phyloP scores from a whole-genome alignment of 352 stramenopile species.

The Globisporangium radiosum region DNA sequence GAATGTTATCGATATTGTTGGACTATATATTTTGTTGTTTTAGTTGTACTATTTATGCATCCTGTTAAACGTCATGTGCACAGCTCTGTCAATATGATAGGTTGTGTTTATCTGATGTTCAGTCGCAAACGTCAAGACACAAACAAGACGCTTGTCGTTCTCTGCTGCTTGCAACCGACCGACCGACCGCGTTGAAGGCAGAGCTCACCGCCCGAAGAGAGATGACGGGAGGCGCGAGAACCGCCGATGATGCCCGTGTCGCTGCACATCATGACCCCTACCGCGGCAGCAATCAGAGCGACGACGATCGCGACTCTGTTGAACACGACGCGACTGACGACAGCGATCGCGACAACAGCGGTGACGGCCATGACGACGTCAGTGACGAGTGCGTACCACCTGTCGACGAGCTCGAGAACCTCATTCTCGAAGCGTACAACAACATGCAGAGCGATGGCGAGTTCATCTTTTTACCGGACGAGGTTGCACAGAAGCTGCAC shows the following conservation, averaged over 20 bases:
- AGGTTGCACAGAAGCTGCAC: constrained; percentile 64
- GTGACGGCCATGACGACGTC: not conserved
- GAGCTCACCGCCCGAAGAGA: too few relatives aligned
- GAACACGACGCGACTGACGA: not conserved
- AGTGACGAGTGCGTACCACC: constrained; percentile 11
- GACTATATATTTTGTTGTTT: too few relatives aligned
- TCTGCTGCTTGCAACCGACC: too few relatives aligned
- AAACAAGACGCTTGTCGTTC: too few relatives aligned
- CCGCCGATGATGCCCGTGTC: not conserved
- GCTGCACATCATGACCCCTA: not conserved
- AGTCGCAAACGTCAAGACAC: too few relatives aligned
- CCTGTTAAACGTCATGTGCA: too few relatives aligned
- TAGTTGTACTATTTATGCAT: too few relatives aligned
- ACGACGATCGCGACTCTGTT: not conserved
- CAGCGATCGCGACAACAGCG: not conserved
- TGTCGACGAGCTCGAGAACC: constrained; percentile 50
- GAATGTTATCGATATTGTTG: too few relatives aligned
- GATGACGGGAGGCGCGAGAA: not conserved
- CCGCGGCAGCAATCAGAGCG: not conserved
- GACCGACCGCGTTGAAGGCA: too few relatives aligned
- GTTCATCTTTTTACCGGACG: constrained; percentile 64
- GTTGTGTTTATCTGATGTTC: too few relatives aligned
- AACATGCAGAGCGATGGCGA: constrained; percentile 81
- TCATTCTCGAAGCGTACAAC: constrained; percentile 78
- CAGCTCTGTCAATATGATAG: too few relatives aligned